These are phyloP conservation scores for Phaeophleospora eucalypticola DNA, from an alignment of 2,329 filamentous ascomycete genomes.

Conservation along the genomic window DNA sequence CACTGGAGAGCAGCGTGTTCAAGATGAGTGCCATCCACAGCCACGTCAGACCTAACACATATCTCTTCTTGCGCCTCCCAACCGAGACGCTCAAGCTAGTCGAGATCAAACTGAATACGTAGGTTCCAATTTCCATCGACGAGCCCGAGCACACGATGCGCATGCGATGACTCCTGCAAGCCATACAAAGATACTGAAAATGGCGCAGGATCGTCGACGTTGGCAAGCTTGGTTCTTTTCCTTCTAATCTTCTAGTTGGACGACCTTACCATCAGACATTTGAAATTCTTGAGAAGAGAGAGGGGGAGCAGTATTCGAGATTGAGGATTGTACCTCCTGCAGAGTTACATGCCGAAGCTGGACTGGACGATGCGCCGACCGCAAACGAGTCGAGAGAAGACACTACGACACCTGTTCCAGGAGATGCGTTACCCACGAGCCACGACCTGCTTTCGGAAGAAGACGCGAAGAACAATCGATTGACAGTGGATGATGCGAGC, in stretches of 20 bases:
- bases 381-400: slow-evolving; percentile 35
- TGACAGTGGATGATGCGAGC: slow-evolving; percentile 59
- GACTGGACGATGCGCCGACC: slow-evolving; percentile 54
- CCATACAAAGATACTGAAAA: slow-evolving; percentile 30
- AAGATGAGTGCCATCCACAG: slow-evolving; percentile 39
- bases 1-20: neutral
- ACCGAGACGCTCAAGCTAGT: slow-evolving; percentile 56
- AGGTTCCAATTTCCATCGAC: slow-evolving; percentile 40
- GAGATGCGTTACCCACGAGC: slow-evolving; percentile 30
- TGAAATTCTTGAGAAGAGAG: slow-evolving; percentile 71
- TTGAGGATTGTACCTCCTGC: slow-evolving; percentile 74
- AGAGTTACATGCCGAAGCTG: slow-evolving; percentile 74
- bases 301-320: slow-evolving; percentile 61
- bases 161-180: slow-evolving; percentile 29
- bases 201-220: slow-evolving; percentile 70
- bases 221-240: slow-evolving; percentile 89
- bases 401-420: slow-evolving; percentile 19
- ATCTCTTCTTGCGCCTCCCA: slow-evolving; percentile 54
- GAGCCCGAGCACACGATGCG: slow-evolving; percentile 16
- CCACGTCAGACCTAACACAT: slow-evolving; percentile 47
- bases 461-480: slow-evolving; percentile 58
- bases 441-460: slow-evolving; percentile 46
- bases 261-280: slow-evolving; percentile 89
- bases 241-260: slow-evolving; percentile 83
- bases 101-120: slow-evolving; percentile 61